Evolutionary conservation across 306 rosid genomes (phyloP), one percentile per base, ranked within the genome.

Genomic region (Dryas alaskensis): DNA sequence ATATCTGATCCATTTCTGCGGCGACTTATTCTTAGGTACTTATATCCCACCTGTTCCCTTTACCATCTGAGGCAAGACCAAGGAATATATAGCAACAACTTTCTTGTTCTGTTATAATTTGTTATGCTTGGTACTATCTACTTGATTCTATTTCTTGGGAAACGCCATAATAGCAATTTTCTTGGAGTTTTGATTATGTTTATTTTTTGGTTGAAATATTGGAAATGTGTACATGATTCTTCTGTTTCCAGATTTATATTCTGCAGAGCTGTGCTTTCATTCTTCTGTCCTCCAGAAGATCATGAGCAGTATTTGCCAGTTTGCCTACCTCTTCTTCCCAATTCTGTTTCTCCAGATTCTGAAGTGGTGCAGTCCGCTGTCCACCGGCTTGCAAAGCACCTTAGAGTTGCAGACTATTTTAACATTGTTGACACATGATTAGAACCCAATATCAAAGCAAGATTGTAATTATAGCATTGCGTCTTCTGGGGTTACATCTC

Each of bases 11-110:
- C 94, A 10, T 88, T 95, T 84, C 78, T 95, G 67, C 89, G 99
- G 43, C 92, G 98, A 63, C 93, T 95, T 76, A 86, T 95, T 73
- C 80, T 95, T 60, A 95, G 98, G 99, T 92, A 84, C 62, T 22
- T 74, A 8, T 75, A 76, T 70, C 48, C 59, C 49, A 19, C 10
- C 51, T 17, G 22, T 31, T 31, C 37, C 37, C 37, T 31, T 1
- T 31, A 1, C 37, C 37, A 31, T 31, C 37, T 31, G 2, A 22
- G 37, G 37, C 37, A 31, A 31, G 37, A 43, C 53, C 14, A 17
- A 19, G 39, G 39, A 43, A 42, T 74, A 50, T 25, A 42, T 19
- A 44, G 17, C 52, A 19, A 40, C 72, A 25, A 6, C 40, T 62
- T 13, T 19, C 11, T 47, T 14, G 39, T 13, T 63, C 19, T 39